These are phyloP conservation scores for Cercospora beticola DNA, from an alignment of 2,329 filamentous ascomycete species.

Conservation along the genomic window DNA sequence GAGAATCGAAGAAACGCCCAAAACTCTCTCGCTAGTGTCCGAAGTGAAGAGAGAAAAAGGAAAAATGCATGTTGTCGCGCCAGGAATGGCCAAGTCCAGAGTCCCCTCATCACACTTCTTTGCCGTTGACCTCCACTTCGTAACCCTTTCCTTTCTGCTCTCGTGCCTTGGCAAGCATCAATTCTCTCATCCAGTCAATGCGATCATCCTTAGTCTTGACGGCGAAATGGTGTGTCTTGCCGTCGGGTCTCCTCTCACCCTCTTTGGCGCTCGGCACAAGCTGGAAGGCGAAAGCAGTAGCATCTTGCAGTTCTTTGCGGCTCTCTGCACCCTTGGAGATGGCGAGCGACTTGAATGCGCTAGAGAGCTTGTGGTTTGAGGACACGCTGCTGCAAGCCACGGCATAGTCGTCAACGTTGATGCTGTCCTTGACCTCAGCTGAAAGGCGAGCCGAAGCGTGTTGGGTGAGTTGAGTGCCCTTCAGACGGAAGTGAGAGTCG, in stretches of 20 bases:
- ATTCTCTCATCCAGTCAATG: constrained; percentile 95
- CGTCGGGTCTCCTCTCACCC: constrained; percentile 31
- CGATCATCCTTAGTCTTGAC: constrained; percentile 83
- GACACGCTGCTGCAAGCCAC: constrained; percentile 78
- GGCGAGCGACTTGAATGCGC: constrained; percentile 78
- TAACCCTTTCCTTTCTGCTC: constrained; percentile 82
- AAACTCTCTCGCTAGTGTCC: constrained; percentile 1
- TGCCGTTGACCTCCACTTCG: constrained; percentile 76
- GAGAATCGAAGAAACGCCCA: neutral
- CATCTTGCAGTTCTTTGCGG: constrained; percentile 44
- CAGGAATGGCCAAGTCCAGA: neutral
- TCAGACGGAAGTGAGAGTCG: constrained; percentile 85
- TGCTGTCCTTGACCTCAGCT: constrained; percentile 71
- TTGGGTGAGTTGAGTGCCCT: constrained; percentile 62
- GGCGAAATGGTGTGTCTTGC: constrained; percentile 89
- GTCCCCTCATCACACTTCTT: constrained; percentile 16
- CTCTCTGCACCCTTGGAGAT: constrained; percentile 53
- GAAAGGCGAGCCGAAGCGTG: constrained; percentile 55
- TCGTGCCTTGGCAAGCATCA: constrained; percentile 86
- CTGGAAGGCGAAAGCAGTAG: constrained; percentile 74
- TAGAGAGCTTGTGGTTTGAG: constrained; percentile 75
- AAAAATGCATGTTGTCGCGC: neutral
- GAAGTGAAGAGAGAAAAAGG: neutral
- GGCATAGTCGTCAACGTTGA: constrained; percentile 86
- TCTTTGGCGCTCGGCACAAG: constrained; percentile 65